Base-by-base conservation (phyloP, 306 rosid species). In the Cyamopsis tetragonoloba region DNA sequence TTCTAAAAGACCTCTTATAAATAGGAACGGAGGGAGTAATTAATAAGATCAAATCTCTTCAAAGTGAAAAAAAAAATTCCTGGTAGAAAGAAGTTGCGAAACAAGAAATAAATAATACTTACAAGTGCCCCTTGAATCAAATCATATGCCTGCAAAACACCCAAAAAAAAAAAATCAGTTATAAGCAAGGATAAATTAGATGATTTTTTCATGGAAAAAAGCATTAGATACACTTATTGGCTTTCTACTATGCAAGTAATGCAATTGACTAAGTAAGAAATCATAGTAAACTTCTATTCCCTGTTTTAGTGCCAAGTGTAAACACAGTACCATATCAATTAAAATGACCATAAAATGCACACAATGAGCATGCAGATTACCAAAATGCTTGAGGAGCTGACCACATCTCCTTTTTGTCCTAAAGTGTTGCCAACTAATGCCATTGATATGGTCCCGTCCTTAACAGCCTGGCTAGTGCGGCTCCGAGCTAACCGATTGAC, bases 121-220 rank as follows among this genome's bases (percentile, higher is more conserved):
- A 93, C 98, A 32, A 86, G 93, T 67, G 76, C 91, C 68, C 97
- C 98, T 84, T 93, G 98, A 84, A 93, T 77, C 63, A 93, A 84
- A 43, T 93, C 96, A 79, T 83, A 88, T 13, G 88, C 96, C 98
- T 89, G 88, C 82, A 72, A 68, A 28, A 41, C 28, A 62, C 5
- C 75, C 46, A 74, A 39, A 48, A 68, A 57, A 1, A 41, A 70
- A 1, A 24, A 26, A 12, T 55, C 14, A 41, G 74, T 81, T 30
- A 5, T 6, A 67, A 68, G 49, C 62, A 69, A 49, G 3, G 39
- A 44, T 32, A 58, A 72, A 66, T 13, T 17, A 1, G 11, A 54
- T 30, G 18, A 2, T 6, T 8, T 62, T 15, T 60, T 22, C 6
- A 4, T 7, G 2, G 3, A 9, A 10, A 35, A 47, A 31, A 41